phyloP scores from a whole-genome alignment of 169 alveolate genomes.

The Eimeria praecox region DNA sequence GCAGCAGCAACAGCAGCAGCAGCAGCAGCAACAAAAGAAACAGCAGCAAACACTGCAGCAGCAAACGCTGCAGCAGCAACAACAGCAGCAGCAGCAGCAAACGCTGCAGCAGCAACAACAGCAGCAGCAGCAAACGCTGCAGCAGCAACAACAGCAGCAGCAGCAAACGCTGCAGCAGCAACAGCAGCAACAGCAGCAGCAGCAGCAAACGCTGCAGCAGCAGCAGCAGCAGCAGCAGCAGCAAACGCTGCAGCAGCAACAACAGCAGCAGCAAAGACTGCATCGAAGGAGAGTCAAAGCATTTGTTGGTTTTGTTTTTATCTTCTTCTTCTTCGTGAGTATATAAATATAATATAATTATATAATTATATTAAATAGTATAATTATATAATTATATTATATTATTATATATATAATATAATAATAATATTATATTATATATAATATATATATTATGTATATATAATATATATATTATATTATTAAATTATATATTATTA shows the following conservation, averaged over 20 bases:
- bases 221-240: neutral
- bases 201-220: too few relatives aligned
- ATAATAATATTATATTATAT: neutral
- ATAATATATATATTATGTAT: neutral
- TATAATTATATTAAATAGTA: neutral
- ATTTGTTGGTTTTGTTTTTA: neutral
- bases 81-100: neutral
- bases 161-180: neutral
- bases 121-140: neutral
- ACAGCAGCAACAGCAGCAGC: neutral
- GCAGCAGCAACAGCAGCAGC: too few relatives aligned
- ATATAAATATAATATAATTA: neutral
- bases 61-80: too few relatives aligned
- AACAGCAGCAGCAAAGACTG: neutral
- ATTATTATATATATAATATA: neutral
- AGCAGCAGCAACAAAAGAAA: too few relatives aligned
- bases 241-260: constrained; percentile 26
- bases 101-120: neutral
- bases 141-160: constrained; percentile 1
- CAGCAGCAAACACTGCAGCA: too few relatives aligned
- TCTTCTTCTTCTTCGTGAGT: neutral
- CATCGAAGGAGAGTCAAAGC: neutral
- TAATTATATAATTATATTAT: too few relatives aligned
- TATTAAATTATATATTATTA: neutral
- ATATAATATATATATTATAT: neutral